phyloP scores from a whole-genome alignment of 257 asterid species.

The Salvia splendens region DNA sequence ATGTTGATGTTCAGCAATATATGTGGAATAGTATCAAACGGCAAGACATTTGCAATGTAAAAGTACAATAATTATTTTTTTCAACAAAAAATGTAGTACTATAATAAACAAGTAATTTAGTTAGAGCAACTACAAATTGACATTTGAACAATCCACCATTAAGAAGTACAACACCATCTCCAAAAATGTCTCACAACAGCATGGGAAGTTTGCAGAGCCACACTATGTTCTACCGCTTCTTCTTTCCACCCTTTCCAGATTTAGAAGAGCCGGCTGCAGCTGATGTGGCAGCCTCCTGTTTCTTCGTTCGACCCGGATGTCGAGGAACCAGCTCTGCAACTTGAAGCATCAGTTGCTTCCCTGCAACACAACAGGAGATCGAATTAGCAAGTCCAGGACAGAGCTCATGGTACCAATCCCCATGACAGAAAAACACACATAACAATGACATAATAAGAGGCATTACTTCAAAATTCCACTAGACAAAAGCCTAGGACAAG shows the following conservation, averaged over 20 bases:
- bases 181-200: not conserved
- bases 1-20: not conserved
- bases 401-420: not conserved
- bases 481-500: not conserved
- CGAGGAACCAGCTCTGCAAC: constrained; percentile 89
- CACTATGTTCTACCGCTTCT: constrained; percentile 56
- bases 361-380: constrained; percentile 39
- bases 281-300: constrained; percentile 73
- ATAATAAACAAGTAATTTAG: not conserved
- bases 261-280: constrained; percentile 65
- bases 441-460: not conserved
- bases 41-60: not conserved
- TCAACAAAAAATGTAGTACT: not conserved
- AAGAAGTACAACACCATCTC: constrained; percentile 2
- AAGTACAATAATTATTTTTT: not conserved
- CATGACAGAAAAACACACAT: not conserved
- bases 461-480: not conserved
- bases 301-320: constrained; percentile 87
- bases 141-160: not conserved
- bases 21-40: not conserved
- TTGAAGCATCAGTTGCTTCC: constrained; percentile 81
- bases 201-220: not conserved
- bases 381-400: not conserved
- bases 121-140: not conserved
- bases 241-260: constrained; percentile 87